Percentiles rank a stretch among this genome's conserved stretches.
phyloP scores from a whole-genome alignment of 768 basidiomycete species.

The Mycena olivaceomarginata region DNA sequence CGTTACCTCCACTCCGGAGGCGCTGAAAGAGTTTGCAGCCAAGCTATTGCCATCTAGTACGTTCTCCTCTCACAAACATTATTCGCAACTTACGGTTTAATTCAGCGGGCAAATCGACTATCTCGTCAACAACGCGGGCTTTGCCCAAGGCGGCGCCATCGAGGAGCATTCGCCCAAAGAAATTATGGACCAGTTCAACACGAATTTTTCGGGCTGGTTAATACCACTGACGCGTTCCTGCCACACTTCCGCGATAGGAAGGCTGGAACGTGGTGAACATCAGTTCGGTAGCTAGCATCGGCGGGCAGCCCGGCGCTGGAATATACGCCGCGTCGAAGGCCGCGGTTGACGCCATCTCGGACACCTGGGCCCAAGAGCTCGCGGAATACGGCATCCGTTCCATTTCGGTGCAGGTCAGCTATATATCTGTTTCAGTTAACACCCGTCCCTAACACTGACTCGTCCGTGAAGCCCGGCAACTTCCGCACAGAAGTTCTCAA shows the following conservation, averaged over 20 bases:
- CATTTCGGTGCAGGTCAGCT: constrained; percentile 26
- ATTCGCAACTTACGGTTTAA: neutral
- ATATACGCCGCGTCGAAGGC: constrained; percentile 10
- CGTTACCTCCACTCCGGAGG: neutral
- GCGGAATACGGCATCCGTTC: constrained; percentile 19
- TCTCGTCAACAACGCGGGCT: constrained; percentile 4
- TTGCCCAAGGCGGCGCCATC: constrained; percentile 40
- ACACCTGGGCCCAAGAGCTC: constrained; percentile 18
- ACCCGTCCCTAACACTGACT: neutral
- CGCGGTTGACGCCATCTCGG: constrained; percentile 40
- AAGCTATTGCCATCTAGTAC: neutral
- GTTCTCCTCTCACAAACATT: neutral
- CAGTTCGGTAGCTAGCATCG: constrained; percentile 38
- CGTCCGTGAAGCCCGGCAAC: constrained; percentile 19
- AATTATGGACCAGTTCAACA: constrained; percentile 45
- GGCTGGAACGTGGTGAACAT: constrained; percentile 45
- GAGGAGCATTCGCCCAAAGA: constrained; percentile 41
- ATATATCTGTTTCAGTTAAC: too few species aligned
- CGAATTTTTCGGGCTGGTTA: constrained; percentile 54
- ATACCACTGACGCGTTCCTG: constrained; percentile 49
- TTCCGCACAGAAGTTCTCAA: constrained; percentile 34
- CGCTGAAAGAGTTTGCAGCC: neutral
- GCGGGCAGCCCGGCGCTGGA: constrained; percentile 33
- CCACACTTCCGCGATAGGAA: constrained; percentile 48
- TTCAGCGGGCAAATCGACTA: too few species aligned